Evolutionary conservation across 163 green algal genomes (phyloP), one percentile per base, ranked within the genome.

Genomic region (Picocystis sp.): DNA sequence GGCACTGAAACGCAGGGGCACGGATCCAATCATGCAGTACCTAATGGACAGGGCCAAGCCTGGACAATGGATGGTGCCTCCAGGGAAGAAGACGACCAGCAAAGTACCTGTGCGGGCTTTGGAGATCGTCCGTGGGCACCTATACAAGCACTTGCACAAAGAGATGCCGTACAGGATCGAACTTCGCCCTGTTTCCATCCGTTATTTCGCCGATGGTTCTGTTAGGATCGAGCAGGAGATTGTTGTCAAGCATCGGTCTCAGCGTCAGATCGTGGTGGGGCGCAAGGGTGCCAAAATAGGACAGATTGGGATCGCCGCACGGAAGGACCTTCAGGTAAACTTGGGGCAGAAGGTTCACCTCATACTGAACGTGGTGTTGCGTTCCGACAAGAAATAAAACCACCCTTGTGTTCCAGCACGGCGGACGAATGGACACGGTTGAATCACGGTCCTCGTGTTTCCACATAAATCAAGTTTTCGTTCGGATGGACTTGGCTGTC

Each of bases 121-220:
- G 21, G 75, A 83, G 70, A 53, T 81, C 15, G 61, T 78, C 21
- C 51, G 67, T 8, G 75, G 80, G 49, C 67, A 75, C 47, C 24
- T 79, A 13, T 83, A 77, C 56, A 53, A 45, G 52, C 52, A 58
- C 14, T 56, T 74, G 22, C 56, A 73, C 52, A 47, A 70, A n/a
- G 69, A 78, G 56, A 35, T 78, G 50, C 66, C 66, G 1, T 78
- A 78, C 50, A 33, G 47, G 24, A 44, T 33, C 47, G 47, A 33
- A n/a, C 24, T 53, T 3, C 34, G 35, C 13, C 47, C 22, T 34
- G 47, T 53, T 8, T 33, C 34, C 12, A 44, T 33, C 24, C 15
- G 35, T 19, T 53, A 35, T 25, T 25, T 53, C 15, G 24, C 24
- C 15, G 47, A 53, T 34, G 47, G 47, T 17, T 44, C 24, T 34